These are phyloP conservation scores for Byssochlamys sp. DNA, from an alignment of 2,329 filamentous ascomycete genomes.

Conservation along the genomic window DNA sequence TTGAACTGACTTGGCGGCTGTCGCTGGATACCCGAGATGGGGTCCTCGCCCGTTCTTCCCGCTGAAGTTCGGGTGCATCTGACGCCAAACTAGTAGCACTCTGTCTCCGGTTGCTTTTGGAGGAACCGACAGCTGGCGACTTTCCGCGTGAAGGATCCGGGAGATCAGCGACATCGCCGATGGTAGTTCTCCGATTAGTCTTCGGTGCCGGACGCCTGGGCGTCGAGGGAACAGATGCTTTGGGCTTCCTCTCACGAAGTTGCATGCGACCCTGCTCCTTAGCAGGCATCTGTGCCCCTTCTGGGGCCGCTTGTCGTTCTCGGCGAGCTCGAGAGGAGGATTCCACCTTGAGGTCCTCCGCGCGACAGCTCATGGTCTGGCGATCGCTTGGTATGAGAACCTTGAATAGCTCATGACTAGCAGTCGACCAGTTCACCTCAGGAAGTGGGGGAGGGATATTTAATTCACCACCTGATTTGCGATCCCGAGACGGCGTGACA, in stretches of 20 bases:
- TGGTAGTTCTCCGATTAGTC: slow-evolving; percentile 51
- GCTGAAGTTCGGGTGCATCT: slow-evolving; percentile 4
- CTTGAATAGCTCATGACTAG: slow-evolving; percentile 73
- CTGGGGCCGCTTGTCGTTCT: slow-evolving; percentile 53
- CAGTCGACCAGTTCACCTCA: slow-evolving; percentile 74
- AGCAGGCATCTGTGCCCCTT: slow-evolving; percentile 29
- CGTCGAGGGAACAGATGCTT: slow-evolving; percentile 36
- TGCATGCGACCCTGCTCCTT: slow-evolving; percentile 57
- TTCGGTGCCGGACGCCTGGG: slow-evolving; percentile 41
- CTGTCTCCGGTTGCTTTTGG: neutral
- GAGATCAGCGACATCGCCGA: slow-evolving; percentile 44
- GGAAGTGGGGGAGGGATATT: slow-evolving; percentile 60
- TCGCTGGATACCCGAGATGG: slow-evolving; percentile 6
- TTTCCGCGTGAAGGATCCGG: slow-evolving; percentile 22
- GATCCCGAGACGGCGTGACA: slow-evolving; percentile 55
- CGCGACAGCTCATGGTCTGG: slow-evolving; percentile 63
- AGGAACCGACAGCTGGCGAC: slow-evolving; percentile 13
- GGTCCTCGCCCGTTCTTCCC: slow-evolving; percentile 4
- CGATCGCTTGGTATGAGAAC: slow-evolving; percentile 68
- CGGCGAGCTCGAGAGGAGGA: slow-evolving; percentile 49
- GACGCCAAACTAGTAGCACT: slow-evolving; percentile 6
- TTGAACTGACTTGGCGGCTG: slow-evolving; percentile 5
- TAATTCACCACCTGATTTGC: slow-evolving; percentile 19
- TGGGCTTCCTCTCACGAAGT: slow-evolving; percentile 59
- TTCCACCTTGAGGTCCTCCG: slow-evolving; percentile 68